Conservation (phyloP, 805 yeast species). For the Metschnikowia kofuensis region DNA sequence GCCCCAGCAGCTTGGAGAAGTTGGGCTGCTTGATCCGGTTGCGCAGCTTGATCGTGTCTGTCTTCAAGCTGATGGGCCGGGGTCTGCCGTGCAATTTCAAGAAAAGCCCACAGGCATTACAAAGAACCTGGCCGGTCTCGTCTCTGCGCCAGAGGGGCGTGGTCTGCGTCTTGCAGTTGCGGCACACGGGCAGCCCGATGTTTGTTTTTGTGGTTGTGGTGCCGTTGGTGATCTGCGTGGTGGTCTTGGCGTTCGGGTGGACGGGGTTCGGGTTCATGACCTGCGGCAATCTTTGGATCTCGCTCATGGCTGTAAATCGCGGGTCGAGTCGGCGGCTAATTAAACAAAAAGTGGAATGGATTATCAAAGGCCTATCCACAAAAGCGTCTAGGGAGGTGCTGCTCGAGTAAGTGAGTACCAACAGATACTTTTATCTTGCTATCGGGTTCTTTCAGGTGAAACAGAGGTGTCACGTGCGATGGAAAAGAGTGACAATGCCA, state of each 20-base stretch:
- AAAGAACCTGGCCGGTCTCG: conserved; percentile 80
- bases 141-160: conserved; percentile 96
- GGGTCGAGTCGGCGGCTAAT: too few species aligned
- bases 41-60: conserved; percentile 89
- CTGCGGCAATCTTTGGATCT: conserved; percentile 19
- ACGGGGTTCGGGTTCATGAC: conserved; percentile 30
- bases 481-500: background rate
- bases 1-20: conserved; percentile 38
- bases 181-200: conserved; percentile 70
- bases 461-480: background rate
- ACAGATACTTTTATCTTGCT: background rate
- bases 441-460: background rate
- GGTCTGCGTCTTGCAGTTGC: conserved; percentile 87
- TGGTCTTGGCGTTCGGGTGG: conserved; percentile 64
- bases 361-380: too few species aligned
- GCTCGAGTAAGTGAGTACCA: background rate
- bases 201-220: conserved; percentile 63
- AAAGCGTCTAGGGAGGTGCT: too few species aligned
- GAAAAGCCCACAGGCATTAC: conserved; percentile 95
- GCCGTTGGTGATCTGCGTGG: conserved; percentile 56
- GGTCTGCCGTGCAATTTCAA: conserved; percentile 89
- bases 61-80: conserved; percentile 85
- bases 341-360: too few species aligned
- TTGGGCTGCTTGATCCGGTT: conserved; percentile 69
- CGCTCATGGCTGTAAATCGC: conserved; percentile 14